These are phyloP conservation scores for Fraxinus floribunda DNA, from an alignment of 305 asterid species.

Conservation along the genomic window DNA sequence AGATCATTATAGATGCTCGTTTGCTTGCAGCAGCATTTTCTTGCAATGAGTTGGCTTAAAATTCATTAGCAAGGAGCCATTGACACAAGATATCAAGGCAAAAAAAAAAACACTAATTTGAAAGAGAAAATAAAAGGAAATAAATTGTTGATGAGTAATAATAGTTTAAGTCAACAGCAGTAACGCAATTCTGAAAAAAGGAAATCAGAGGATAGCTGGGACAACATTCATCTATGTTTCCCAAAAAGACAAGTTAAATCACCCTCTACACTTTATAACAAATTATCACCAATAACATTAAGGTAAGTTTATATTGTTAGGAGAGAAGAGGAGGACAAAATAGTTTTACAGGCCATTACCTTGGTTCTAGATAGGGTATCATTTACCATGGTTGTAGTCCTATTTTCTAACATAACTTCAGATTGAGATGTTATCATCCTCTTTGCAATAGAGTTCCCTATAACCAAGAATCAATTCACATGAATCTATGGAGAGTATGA, in stretches of 20 bases:
- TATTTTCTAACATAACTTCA: too few relatives aligned
- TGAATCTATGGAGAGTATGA: too few relatives aligned
- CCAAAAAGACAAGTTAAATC: not conserved
- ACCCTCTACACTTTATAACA: not conserved
- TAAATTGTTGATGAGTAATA: not conserved
- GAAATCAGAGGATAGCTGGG: conserved; percentile 3
- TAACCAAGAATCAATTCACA: too few relatives aligned
- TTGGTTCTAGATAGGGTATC: too few relatives aligned
- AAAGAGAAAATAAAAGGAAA: not conserved
- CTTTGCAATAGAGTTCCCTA: too few relatives aligned
- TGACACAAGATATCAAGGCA: not conserved
- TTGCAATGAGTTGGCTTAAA: not conserved
- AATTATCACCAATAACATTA: not conserved
- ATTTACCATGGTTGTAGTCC: too few relatives aligned
- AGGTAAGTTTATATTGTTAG: not conserved
- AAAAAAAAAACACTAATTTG: not conserved
- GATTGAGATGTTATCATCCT: too few relatives aligned
- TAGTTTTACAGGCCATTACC: too few relatives aligned
- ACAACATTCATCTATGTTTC: not conserved
- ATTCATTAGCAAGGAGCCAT: not conserved
- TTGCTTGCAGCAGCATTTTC: not conserved
- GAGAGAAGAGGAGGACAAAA: too few relatives aligned
- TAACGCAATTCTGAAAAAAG: not conserved
- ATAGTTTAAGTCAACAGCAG: not conserved
- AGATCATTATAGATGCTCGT: not conserved